Conservation (phyloP, 176 grass and related monocot species). For the Musa schizocarpa region DNA sequence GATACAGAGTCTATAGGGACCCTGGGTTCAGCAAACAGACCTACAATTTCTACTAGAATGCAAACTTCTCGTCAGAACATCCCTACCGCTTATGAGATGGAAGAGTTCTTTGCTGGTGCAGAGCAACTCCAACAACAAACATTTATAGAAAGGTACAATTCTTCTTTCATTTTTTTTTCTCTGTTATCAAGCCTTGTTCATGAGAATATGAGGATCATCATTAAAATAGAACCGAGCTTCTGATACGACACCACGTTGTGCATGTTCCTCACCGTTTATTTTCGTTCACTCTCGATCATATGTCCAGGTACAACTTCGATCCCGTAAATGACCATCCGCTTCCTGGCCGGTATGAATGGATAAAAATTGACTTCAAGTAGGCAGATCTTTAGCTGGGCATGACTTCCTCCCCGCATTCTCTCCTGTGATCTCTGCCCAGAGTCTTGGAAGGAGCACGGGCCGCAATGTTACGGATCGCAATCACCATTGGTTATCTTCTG, state of each 20-base stretch:
- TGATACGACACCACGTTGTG: too few species aligned
- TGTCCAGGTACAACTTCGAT: conserved; percentile 19
- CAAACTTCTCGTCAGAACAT: conserved; percentile 8
- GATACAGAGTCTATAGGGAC: conserved; percentile 14
- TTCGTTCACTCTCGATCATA: neutral
- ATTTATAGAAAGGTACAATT: conserved; percentile 10
- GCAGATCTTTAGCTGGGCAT: neutral
- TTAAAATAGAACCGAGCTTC: too few species aligned
- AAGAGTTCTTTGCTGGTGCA: conserved; percentile 10
- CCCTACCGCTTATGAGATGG: conserved; percentile 24
- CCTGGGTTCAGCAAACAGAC: conserved; percentile 30
- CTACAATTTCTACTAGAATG: conserved; percentile 13
- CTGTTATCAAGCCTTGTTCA: neutral
- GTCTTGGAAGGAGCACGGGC: neutral
- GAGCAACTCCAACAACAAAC: conserved; percentile 7
- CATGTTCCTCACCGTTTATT: neutral
- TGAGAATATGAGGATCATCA: too few species aligned
- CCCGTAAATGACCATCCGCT: conserved; percentile 11
- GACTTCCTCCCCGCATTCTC: neutral
- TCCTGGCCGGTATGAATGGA: conserved; percentile 17
- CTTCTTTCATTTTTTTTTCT: neutral
- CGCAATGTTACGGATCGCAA: neutral
- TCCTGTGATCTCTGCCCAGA: conserved; percentile 16
- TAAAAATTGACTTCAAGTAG: neutral
- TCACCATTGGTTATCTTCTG: neutral